phyloP scores from a whole-genome alignment of 805 yeast species.

The Wickerhamiella siamensis region DNA sequence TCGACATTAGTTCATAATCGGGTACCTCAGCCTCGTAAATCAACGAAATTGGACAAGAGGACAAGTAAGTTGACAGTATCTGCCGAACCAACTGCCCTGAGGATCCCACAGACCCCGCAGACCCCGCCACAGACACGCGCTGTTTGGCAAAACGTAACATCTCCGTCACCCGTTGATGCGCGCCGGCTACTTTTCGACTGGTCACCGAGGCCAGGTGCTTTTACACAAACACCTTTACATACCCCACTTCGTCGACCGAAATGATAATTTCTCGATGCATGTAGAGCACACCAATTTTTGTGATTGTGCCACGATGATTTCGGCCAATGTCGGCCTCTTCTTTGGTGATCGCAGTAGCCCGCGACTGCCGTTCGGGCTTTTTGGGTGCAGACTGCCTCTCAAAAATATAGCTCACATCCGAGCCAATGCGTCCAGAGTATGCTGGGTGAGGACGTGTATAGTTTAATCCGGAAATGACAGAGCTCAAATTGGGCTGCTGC shows the following conservation, averaged over 20 bases:
- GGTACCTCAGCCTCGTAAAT: background rate
- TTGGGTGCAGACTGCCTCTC: conserved; percentile 22
- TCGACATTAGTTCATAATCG: background rate
- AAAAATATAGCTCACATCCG: conserved; percentile 29
- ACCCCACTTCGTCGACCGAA: conserved; percentile 55
- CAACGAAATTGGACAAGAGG: background rate
- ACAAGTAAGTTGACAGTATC: background rate
- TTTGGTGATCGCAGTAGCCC: conserved; percentile 27
- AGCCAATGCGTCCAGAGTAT: conserved; percentile 17
- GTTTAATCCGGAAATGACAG: conserved; percentile 24
- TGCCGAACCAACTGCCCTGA: background rate
- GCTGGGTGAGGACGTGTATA: conserved; percentile 21
- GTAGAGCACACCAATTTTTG: conserved; percentile 33
- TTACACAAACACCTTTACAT: conserved; percentile 35
- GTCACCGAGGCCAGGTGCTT: background rate
- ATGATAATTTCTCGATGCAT: conserved; percentile 47
- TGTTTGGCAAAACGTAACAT: no score
- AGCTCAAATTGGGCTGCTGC: conserved; percentile 22
- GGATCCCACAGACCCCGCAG: no score
- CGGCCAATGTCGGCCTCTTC: conserved; percentile 33
- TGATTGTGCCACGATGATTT: conserved; percentile 38
- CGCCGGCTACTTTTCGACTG: no score
- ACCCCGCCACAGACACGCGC: no score
- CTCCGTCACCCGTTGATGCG: no score
- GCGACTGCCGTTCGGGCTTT: conserved; percentile 24